Base-by-base conservation (phyloP, 23 red algal genomes). In the Cyanidiococcus yangmingshanensis region DNA sequence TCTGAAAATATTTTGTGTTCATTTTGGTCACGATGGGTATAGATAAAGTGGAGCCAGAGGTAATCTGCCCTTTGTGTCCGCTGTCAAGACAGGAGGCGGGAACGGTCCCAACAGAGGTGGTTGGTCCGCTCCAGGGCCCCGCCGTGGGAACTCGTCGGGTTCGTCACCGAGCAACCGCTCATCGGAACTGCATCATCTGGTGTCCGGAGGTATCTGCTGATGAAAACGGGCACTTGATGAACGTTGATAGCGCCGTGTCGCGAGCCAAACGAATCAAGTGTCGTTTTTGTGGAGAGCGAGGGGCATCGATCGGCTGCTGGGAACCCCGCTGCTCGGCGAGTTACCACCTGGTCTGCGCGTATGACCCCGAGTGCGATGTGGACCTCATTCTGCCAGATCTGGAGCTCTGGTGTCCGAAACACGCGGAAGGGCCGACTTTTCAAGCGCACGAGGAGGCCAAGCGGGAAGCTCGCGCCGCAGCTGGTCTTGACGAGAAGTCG, bases 171-270 rank as follows among this genome's bases (percentile, higher is more conserved):
- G 21, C 32, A 7, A 71, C 63, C 32, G 63, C 63, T 7, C 63
- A 71, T 30, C 63, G 32, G 7, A 71, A 71, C 63, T 71, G 63
- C 63, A 71, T 71, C 63, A 71, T 71, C 12, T 71, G 63, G 63
- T 71, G 63, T 71, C 63, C 63, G 27, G 63, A 71, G 32, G 63
- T 71, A 3, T 25, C 12, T 25, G 63, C 32, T 25, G 63, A 30
- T 71, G 63, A 71, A 71, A 2, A 30, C 12, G 63, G 63, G 3
- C 63, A 71, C 3, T 29, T 71, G 63, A 7, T 71, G 32, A 71
- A 71, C 63, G 63, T 71, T 12, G 63, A 71, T 35, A 71, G 32
- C 16, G 63, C 63, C 16, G 63, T 71, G 12, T 2, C n/a, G 63
- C 63, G 63, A 29, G 63, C 63, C 16, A 35, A 12, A 3, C 63